Percentiles rank a stretch among this genome's conserved stretches.
Evolutionary conservation across 1,284 basidiomycete genomes (phyloP).

Genomic region (Vanrija sp.): DNA sequence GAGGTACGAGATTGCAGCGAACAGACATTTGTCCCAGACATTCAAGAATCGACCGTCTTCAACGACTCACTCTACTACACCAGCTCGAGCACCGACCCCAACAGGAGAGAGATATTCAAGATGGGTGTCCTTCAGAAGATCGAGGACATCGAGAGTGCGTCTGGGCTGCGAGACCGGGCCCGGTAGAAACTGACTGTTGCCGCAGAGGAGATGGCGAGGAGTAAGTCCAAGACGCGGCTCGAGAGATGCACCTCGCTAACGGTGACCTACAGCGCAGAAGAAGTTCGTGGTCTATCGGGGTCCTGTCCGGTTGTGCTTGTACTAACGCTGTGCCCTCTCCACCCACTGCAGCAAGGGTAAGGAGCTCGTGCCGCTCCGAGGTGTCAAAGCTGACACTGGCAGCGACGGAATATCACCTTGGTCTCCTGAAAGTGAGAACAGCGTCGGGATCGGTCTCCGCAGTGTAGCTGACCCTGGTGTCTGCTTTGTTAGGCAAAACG

Average conservation of each 20-base stretch:
- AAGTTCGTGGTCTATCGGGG: slow-evolving; percentile 60
- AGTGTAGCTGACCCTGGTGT: neutral
- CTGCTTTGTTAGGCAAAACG: slow-evolving; percentile 31
- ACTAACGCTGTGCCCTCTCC: neutral
- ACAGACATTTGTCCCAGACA: too few species aligned
- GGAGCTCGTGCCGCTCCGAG: neutral
- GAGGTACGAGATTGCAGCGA: too few species aligned
- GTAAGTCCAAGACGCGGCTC: slow-evolving; percentile 53
- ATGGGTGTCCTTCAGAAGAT: slow-evolving; percentile 96
- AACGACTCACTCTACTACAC: too few species aligned
- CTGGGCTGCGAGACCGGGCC: neutral
- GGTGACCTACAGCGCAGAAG: slow-evolving; percentile 66
- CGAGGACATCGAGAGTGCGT: slow-evolving; percentile 85
- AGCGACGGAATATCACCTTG: slow-evolving; percentile 86
- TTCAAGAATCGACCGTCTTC: too few species aligned
- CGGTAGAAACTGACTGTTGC: neutral
- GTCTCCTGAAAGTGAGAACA: slow-evolving; percentile 37
- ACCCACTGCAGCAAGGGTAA: slow-evolving; percentile 19
- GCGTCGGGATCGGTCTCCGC: too few species aligned
- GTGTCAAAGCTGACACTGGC: slow-evolving; percentile 7
- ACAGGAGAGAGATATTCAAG: neutral
- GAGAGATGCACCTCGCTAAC: neutral
- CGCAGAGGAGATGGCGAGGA: slow-evolving; percentile 89
- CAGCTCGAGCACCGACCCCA: too few species aligned
- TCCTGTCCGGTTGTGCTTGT: neutral